Evolutionary conservation across 148 eudicot species (phyloP).

Genomic region (Rhododendron kiyosumense): DNA sequence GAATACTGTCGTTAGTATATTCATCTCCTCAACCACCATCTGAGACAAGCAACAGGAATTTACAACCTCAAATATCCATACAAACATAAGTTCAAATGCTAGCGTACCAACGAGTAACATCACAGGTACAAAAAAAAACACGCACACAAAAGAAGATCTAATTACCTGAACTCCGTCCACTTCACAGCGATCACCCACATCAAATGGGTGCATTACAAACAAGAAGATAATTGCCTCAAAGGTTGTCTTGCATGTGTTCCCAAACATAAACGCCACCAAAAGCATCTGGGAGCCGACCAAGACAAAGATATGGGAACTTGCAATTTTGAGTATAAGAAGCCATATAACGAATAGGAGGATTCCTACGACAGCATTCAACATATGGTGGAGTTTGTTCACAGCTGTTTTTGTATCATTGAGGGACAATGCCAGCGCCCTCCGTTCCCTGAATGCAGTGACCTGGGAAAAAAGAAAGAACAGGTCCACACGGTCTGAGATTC

Average conservation of each 20-base stretch:
- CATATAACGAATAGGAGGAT: constrained; percentile 23
- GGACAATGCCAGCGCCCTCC: constrained; percentile 32
- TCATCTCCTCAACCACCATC: constrained; percentile 15
- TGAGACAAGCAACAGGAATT: background rate
- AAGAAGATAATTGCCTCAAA: constrained; percentile 31
- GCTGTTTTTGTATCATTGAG: constrained; percentile 37
- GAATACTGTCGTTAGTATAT: background rate
- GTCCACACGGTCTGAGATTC: background rate
- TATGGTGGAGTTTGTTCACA: constrained; percentile 30
- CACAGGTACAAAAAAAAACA: background rate
- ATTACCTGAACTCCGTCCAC: constrained; percentile 34
- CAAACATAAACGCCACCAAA: constrained; percentile 25
- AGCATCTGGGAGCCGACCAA: constrained; percentile 23
- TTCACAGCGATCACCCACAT: constrained; percentile 35
- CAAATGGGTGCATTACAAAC: constrained; percentile 29
- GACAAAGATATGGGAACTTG: constrained; percentile 19
- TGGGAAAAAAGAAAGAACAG: background rate
- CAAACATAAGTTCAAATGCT: background rate
- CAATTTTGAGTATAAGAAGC: constrained; percentile 25
- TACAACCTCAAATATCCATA: background rate
- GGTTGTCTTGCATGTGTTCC: constrained; percentile 30
- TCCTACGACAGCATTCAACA: constrained; percentile 21
- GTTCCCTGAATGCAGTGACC: constrained; percentile 30
- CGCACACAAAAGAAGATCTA: background rate
- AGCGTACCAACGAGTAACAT: background rate